Base-by-base conservation (phyloP, 345 rosid species). In the Heritiera fomes region DNA sequence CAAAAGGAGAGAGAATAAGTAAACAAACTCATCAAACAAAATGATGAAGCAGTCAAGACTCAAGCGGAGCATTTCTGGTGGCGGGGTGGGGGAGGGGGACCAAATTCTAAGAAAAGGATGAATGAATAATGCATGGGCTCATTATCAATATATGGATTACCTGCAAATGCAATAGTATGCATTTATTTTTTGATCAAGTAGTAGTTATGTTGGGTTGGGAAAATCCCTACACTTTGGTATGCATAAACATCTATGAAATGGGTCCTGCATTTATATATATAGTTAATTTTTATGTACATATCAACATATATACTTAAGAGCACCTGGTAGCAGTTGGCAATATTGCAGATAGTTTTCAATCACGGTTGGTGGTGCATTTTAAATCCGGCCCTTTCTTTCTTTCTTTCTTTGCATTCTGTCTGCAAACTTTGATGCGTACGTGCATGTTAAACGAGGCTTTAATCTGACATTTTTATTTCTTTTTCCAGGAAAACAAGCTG, bases 291-390 rank as follows among this genome's bases (percentile, higher is more conserved):
- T 40, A 3, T 55, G 1, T 55, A 47, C 13, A 47, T 47, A 47
- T 17, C 7, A 4, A 30, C 30, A 7, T 49, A 15, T 23, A 49
- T 49, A 15, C 20, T 43, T 56, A 62, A 62, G 78, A 30, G 60
- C 49, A 47, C 17, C 62, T 62, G 71, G 20, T 28, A 23, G 32
- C 65, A 73, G 32, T 30, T 2, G 30, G 18, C 18, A 52, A 52
- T 13, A 55, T 69, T 50, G 46, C 45, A 32, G 72, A 32, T 28
- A 43, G 68, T 50, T 63, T 41, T 15, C 71, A 10, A 49, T 32
- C 69, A 20, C 64, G 78, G 83, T 45, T 72, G 74, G 69, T 73
- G 84, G 63, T 73, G 41, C 78, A 14, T 66, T 73, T 73, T 73
- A 73, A 73, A 49, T 49, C 18, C 12, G 43, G 7, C 2, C 74